Base-by-base conservation (phyloP, 257 asterid species). In the Cinchona pubescens region DNA sequence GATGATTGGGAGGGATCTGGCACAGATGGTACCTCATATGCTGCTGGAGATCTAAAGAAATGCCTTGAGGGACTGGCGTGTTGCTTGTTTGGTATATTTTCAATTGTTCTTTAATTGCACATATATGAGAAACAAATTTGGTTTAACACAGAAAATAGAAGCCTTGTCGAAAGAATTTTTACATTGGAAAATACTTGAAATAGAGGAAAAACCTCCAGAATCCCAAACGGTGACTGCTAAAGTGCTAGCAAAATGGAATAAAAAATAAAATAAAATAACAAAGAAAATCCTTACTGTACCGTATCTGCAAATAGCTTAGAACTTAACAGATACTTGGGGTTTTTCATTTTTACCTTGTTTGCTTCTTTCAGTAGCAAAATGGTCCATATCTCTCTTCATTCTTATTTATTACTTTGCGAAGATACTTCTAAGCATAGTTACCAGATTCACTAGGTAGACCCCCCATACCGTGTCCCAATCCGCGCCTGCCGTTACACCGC, bases 21-120 rank as follows among this genome's bases (percentile, higher is more conserved):
- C 19, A 56, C 75, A 27, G 94, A 92, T 84, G 91, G 78, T 25
- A 88, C 94, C 38, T 65, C 88, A 46, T 90, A 86, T 91, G 98
- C 96, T 73, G 97, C 97, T 46, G 94, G 79, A 83, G 97, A 95
- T 89, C 89, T 95, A 27, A 95, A 92, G 87, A 91, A 80, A 72
- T 92, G 99, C 82, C 97, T 95, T 4, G 96, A 92, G 93, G 99
- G 98, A 38, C 82, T 95, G 88, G 97, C 98, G 4, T 85, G 80
- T 37, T 95, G 85, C 85, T 86, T 90, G 76, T 93, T 93, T 83
- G 96, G 96, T 91, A 81, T 16, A 69, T 18, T 74, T 58, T 74
- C 45, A 45, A 71, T 75, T 67, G 32, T 64, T 37, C 42, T 73
- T 72, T 59, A 62, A 42, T 63, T 73, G 37, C 76, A 42, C 72